Evolutionary conservation across 257 asterid genomes (phyloP).

Genomic region (Scutellaria galericulata): DNA sequence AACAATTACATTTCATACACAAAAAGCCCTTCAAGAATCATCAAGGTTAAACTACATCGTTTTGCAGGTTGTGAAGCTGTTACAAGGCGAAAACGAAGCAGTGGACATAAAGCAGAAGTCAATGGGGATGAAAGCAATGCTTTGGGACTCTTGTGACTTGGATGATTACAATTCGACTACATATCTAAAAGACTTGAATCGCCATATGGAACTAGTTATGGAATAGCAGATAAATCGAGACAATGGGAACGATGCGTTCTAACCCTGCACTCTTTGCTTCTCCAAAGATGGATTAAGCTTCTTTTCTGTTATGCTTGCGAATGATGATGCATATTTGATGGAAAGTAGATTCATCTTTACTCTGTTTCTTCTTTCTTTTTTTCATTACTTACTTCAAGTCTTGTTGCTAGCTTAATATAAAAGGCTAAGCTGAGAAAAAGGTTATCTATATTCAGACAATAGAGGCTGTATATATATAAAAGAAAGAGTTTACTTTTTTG

Average conservation of each 20-base stretch:
- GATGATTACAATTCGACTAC: constrained; percentile 77
- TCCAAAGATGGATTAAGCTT: constrained; percentile 10
- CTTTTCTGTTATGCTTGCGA: background rate
- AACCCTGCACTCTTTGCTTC: background rate
- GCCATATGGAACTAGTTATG: constrained; percentile 91
- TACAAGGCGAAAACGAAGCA: constrained; percentile 72
- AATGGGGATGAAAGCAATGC: constrained; percentile 60
- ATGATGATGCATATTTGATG: background rate
- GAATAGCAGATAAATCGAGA: constrained; percentile 47
- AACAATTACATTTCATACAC: background rate
- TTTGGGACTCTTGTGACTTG: constrained; percentile 74
- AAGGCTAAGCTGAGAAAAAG: constrained; percentile 33
- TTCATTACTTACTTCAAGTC: constrained; percentile 6
- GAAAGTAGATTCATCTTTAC: background rate
- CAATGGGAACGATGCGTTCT: background rate
- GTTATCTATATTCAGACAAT: background rate
- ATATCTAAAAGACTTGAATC: constrained; percentile 78
- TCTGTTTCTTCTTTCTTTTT: background rate
- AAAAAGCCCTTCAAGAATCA: background rate
- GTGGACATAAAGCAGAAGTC: constrained; percentile 68
- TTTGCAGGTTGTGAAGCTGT: constrained; percentile 66
- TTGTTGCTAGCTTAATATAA: constrained; percentile 19
- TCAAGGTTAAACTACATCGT: background rate
- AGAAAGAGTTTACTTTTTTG: too few relatives aligned
- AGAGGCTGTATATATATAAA: constrained; percentile 28